These are phyloP conservation scores for Colletotrichum destructivum DNA, from an alignment of 2,329 filamentous ascomycete species.

Conservation along the genomic window DNA sequence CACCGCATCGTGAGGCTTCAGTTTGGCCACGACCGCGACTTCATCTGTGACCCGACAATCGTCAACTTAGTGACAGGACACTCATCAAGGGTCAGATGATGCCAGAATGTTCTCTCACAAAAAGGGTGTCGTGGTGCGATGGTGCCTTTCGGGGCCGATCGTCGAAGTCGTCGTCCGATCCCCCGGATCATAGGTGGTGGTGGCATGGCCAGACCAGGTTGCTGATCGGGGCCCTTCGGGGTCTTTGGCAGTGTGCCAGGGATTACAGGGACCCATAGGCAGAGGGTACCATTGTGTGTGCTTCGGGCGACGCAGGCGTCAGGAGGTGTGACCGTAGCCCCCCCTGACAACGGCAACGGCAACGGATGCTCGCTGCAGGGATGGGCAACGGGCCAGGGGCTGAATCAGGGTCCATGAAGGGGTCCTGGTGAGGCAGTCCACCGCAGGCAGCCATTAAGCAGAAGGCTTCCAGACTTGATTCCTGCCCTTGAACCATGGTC, in stretches of 20 bases:
- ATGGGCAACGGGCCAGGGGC: conserved; percentile 31
- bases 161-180: background rate
- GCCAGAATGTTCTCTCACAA: conserved; percentile 28
- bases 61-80: background rate
- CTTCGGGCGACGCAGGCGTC: background rate
- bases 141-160: conserved; percentile 1
- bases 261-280: background rate
- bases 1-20: background rate
- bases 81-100: background rate
- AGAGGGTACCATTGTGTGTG: conserved; percentile 10
- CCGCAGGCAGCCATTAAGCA: background rate
- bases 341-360: background rate
- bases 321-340: background rate
- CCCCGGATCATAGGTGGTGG: conserved; percentile 20
- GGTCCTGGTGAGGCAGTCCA: background rate
- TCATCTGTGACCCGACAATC: background rate
- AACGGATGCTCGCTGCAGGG: conserved; percentile 38
- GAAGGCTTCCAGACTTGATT: conserved; percentile 5
- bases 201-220: conserved; percentile 29
- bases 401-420: conserved; percentile 39
- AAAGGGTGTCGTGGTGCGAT: background rate
- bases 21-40: background rate
- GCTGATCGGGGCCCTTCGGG: conserved; percentile 35
- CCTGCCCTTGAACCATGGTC: background rate
- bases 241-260: conserved; percentile 21